Conservation (phyloP, 2,329 filamentous ascomycete species). For the Arthrobotrys sinensis region DNA sequence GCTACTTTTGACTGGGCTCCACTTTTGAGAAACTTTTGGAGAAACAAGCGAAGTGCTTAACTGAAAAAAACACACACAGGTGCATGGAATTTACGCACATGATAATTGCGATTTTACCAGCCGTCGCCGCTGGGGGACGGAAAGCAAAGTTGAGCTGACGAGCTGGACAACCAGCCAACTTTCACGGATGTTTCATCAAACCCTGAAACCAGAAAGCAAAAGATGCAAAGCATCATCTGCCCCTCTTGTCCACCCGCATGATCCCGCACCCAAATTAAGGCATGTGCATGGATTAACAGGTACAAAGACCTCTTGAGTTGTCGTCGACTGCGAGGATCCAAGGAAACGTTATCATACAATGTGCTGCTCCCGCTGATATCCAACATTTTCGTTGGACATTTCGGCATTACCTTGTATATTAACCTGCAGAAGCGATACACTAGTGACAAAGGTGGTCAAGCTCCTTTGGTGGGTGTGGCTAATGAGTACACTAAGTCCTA, state of each 20-base stretch:
- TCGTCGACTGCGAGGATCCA: slow-evolving; percentile 11
- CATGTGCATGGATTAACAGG: slow-evolving; percentile 35
- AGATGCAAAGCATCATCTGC: slow-evolving; percentile 42
- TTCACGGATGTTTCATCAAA: slow-evolving; percentile 52
- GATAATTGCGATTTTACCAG: slow-evolving; percentile 27
- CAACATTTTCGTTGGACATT: not conserved
- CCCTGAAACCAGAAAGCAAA: slow-evolving; percentile 39
- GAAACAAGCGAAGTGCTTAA: slow-evolving; percentile 23
- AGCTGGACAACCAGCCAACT: not conserved
- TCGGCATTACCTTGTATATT: slow-evolving; percentile 7
- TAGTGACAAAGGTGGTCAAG: slow-evolving; percentile 22
- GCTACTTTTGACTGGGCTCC: slow-evolving; percentile 29
- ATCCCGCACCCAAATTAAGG: slow-evolving; percentile 46
- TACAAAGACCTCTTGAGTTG: slow-evolving; percentile 4
- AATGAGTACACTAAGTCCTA: slow-evolving; percentile 6
- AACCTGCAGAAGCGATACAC: slow-evolving; percentile 37
- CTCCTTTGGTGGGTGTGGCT: slow-evolving; percentile 32
- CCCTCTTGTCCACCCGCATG: slow-evolving; percentile 35
- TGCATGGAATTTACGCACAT: slow-evolving; percentile 36
- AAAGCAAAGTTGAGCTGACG: slow-evolving; percentile 14
- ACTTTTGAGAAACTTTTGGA: slow-evolving; percentile 35
- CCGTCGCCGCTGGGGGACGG: slow-evolving; percentile 35
- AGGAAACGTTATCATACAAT: slow-evolving; percentile 6
- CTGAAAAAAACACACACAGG: not conserved
- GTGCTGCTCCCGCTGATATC: not conserved